A percentile compares a stretch with the other conserved stretches of the same genome.
Conservation (phyloP, 306 rosid species). For the Cucumis sativus region DNA sequence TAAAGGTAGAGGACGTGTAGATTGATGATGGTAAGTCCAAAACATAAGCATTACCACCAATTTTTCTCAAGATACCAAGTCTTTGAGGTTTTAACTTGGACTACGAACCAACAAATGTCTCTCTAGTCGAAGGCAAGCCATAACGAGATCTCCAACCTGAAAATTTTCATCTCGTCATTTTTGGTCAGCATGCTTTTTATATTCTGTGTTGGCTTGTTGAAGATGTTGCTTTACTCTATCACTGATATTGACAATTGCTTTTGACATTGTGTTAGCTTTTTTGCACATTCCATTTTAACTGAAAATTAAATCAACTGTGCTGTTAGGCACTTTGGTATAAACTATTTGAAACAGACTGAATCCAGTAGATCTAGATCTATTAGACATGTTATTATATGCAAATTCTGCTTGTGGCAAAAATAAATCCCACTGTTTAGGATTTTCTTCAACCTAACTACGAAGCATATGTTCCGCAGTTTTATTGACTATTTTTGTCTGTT, state of each 20-base stretch:
- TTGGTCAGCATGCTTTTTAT: not conserved
- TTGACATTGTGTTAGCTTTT: not conserved
- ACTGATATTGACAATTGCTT: not conserved
- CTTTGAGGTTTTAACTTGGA: not conserved
- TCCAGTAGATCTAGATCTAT: not conserved
- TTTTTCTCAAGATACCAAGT: not conserved
- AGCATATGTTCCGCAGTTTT: too few relatives aligned
- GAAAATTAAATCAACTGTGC: not conserved
- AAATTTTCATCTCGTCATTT: not conserved
- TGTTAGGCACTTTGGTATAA: not conserved
- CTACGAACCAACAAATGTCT: not conserved
- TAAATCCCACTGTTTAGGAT: not conserved
- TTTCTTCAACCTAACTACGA: not conserved
- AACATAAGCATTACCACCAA: not conserved
- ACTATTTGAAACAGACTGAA: not conserved
- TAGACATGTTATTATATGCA: not conserved
- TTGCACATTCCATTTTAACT: rapidly evolving
- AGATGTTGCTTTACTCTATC: not conserved
- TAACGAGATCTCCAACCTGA: not conserved
- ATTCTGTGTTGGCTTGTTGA: not conserved
- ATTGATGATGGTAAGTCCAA: not conserved
- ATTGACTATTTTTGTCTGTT: not conserved
- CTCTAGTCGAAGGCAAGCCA: not conserved
- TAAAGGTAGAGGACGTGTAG: not conserved
- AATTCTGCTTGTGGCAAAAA: not conserved